These are phyloP conservation scores for Chytriomyces sp. DNA, from an alignment of 192 early-diverging fungal species.

Conservation along the genomic window DNA sequence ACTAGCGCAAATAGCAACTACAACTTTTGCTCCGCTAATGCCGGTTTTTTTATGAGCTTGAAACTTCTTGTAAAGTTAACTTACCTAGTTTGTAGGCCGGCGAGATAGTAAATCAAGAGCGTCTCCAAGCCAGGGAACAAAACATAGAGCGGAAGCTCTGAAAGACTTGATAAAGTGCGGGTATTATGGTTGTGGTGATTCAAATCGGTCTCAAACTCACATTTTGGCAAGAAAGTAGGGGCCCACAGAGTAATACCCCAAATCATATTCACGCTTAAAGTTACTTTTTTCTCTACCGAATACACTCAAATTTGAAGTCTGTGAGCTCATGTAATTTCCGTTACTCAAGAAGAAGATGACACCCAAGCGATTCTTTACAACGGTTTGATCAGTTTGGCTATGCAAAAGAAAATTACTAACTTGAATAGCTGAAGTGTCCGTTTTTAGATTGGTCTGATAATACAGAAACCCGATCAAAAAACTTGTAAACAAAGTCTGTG, in stretches of 20 bases:
- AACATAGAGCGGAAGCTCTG: conserved; percentile 57
- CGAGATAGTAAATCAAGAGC: conserved; percentile 55
- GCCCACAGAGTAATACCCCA: conserved; percentile 54
- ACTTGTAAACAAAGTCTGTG: conserved; percentile 46
- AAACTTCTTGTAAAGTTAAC: no score
- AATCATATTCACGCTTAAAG: conserved; percentile 54
- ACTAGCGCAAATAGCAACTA: conserved; percentile 25
- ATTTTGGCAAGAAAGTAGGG: conserved; percentile 56
- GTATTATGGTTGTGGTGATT: no score
- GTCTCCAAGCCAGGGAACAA: conserved; percentile 44
- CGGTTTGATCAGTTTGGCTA: not conserved
- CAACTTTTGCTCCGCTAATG: no score
- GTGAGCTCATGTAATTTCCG: conserved; percentile 41
- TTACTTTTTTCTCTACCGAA: conserved; percentile 54
- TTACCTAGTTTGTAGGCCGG: conserved; percentile 53
- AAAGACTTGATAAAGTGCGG: conserved; percentile 26
- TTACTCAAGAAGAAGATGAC: conserved; percentile 51
- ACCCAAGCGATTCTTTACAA: conserved; percentile 47
- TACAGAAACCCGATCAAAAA: conserved; percentile 56
- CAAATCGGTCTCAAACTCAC: not conserved
- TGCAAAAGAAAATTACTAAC: not conserved
- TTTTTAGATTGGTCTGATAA: conserved; percentile 44
- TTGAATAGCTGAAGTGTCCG: conserved; percentile 43
- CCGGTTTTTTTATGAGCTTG: no score
- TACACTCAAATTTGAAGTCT: conserved; percentile 45